These are phyloP conservation scores for Zarea fungicola DNA, from an alignment of 2,329 filamentous ascomycete species.

Conservation along the genomic window DNA sequence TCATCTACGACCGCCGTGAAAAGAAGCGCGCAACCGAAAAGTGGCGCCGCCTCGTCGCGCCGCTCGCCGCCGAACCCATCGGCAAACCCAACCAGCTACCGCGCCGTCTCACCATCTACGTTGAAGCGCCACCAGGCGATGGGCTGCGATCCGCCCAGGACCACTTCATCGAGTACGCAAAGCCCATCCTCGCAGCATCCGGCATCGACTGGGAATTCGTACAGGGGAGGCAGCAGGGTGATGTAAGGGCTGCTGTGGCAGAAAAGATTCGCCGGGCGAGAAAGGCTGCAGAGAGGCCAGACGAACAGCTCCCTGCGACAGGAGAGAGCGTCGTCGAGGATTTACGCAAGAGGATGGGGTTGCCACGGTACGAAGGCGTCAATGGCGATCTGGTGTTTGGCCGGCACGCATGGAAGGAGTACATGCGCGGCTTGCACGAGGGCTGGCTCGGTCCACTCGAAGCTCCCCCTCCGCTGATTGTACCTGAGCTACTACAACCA, in stretches of 20 bases:
- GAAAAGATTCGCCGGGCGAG: conserved; percentile 75
- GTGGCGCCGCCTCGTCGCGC: conserved; percentile 81
- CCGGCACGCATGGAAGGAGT: conserved; percentile 95
- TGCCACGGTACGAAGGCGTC: conserved; percentile 66
- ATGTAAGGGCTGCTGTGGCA: conserved; percentile 79
- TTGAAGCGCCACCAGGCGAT: conserved; percentile 83
- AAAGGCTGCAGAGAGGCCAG: conserved; percentile 50
- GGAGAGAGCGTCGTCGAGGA: conserved; percentile 54
- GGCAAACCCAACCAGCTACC: conserved; percentile 63
- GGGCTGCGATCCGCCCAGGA: conserved; percentile 80
- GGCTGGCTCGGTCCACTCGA: conserved; percentile 89
- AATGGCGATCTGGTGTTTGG: conserved; percentile 86
- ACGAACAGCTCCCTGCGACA: conserved; percentile 42
- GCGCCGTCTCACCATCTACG: conserved; percentile 78
- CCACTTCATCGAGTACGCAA: conserved; percentile 93
- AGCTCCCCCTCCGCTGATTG: conserved; percentile 40
- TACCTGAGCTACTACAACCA: too few species aligned
- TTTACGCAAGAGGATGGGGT: conserved; percentile 59
- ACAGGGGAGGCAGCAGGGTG: conserved; percentile 87
- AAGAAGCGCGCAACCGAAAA: conserved; percentile 80
- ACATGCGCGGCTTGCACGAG: conserved; percentile 86
- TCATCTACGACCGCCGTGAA: conserved; percentile 89
- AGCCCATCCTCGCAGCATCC: conserved; percentile 83
- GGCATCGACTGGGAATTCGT: conserved; percentile 95
- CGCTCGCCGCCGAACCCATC: conserved; percentile 75